phyloP scores from a whole-genome alignment of 1,139 yeast species.

The Hansenula lynferdii region DNA sequence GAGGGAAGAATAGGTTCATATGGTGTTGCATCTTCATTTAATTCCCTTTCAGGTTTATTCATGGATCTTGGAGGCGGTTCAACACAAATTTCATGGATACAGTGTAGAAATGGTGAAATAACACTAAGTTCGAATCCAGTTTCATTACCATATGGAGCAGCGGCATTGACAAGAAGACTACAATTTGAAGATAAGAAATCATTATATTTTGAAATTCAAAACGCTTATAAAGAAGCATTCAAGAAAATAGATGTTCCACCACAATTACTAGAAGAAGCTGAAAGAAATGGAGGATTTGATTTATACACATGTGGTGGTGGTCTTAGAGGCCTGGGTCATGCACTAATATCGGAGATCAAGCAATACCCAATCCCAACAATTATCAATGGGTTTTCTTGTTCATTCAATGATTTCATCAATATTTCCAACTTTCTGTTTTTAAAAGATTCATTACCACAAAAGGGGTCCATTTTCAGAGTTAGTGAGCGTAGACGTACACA shows the following conservation, averaged over 20 bases:
- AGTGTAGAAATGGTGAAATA: constrained; percentile 46
- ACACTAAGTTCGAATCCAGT: constrained; percentile 50
- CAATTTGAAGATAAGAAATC: constrained; percentile 39
- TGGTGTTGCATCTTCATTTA: constrained; percentile 66
- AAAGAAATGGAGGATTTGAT: constrained; percentile 49
- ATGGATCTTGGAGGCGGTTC: constrained; percentile 69
- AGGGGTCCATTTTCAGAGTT: constrained; percentile 46
- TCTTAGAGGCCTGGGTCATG: constrained; percentile 57
- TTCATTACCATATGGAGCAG: constrained; percentile 67
- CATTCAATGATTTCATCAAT: constrained; percentile 42
- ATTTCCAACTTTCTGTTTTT: constrained; percentile 44
- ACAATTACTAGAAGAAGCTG: constrained; percentile 40
- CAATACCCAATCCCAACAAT: constrained; percentile 57
- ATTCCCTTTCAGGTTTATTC: constrained; percentile 54
- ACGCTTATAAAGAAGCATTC: constrained; percentile 42
- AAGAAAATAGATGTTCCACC: constrained; percentile 40
- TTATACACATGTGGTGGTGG: constrained; percentile 68
- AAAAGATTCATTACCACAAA: constrained; percentile 26
- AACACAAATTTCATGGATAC: constrained; percentile 60
- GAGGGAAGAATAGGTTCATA: constrained; percentile 62
- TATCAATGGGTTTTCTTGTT: constrained; percentile 58
- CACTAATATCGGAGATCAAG: constrained; percentile 45
- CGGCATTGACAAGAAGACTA: constrained; percentile 51
- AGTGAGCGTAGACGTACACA: constrained; percentile 58
- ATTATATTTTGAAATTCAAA: constrained; percentile 41